Percentiles rank a stretch among this genome's conserved stretches.
Evolutionary conservation across 441 rosid species (phyloP).

Genomic region (Biscutella auriculata): DNA sequence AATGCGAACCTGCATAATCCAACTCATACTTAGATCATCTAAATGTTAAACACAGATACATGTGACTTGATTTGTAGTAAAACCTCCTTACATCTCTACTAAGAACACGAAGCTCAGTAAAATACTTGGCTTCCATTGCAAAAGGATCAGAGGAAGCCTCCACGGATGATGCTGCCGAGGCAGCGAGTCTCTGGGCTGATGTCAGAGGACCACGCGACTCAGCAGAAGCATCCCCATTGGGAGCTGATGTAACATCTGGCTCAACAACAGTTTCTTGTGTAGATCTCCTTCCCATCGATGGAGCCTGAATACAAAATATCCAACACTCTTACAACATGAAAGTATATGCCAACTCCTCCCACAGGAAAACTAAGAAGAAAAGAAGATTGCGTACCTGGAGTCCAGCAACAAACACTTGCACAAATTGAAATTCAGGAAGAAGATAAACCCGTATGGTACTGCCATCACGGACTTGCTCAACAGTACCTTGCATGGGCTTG

Average conservation of each 20-base stretch:
- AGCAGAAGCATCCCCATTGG: slow-evolving; percentile 54
- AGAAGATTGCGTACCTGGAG: slow-evolving; percentile 48
- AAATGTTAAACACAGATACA: neutral
- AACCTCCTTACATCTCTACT: slow-evolving; percentile 61
- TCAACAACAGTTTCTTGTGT: slow-evolving; percentile 41
- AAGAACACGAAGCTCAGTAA: slow-evolving; percentile 77
- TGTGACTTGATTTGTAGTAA: neutral
- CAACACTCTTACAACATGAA: slow-evolving; percentile 1
- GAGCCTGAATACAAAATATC: slow-evolving; percentile 37
- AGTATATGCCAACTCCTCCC: neutral
- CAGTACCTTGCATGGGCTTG: slow-evolving; percentile 73
- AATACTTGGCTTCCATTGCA: slow-evolving; percentile 76
- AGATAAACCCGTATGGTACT: slow-evolving; percentile 80
- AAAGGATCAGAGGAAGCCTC: slow-evolving; percentile 75
- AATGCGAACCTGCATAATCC: slow-evolving; percentile 66
- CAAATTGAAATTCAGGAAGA: slow-evolving; percentile 95
- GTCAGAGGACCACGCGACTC: slow-evolving; percentile 61
- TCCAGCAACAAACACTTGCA: slow-evolving; percentile 94
- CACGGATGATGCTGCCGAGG: slow-evolving; percentile 38
- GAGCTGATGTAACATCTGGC: slow-evolving; percentile 31
- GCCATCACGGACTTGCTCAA: slow-evolving; percentile 98
- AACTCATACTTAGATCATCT: slow-evolving; percentile 16
- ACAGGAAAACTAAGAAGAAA: neutral
- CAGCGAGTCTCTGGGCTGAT: slow-evolving; percentile 86
- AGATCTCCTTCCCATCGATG: slow-evolving; percentile 75